phyloP scores from a whole-genome alignment of 2,329 filamentous ascomycete genomes.

The Plectosphaerella cucumerina region DNA sequence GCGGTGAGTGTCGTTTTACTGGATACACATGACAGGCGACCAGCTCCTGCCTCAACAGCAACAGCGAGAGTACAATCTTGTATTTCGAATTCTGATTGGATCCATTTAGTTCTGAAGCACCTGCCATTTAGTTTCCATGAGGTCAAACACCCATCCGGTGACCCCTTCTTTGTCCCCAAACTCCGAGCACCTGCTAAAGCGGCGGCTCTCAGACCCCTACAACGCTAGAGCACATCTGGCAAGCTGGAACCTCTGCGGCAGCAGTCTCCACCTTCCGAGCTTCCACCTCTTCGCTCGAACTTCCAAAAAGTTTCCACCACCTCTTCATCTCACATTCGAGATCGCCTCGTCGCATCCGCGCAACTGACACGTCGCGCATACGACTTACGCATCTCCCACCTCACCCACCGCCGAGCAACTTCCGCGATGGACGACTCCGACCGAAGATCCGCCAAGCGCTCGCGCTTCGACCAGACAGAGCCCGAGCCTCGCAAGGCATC shows the following conservation, averaged over 20 bases:
- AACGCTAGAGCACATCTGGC: too few relatives aligned
- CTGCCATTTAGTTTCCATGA: background rate
- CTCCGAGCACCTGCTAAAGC: too few relatives aligned
- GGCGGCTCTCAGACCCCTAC: too few relatives aligned
- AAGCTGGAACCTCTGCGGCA: background rate
- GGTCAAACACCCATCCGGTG: too few relatives aligned
- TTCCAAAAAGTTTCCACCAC: slow-evolving; percentile 1
- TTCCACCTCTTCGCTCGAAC: background rate
- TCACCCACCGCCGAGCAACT: background rate
- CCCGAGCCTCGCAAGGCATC: slow-evolving; percentile 72
- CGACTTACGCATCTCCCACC: background rate
- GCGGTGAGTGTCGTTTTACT: background rate
- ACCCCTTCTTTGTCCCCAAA: too few relatives aligned
- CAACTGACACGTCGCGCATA: background rate
- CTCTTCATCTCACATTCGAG: background rate
- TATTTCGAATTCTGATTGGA: too few relatives aligned
- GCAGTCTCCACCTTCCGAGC: background rate
- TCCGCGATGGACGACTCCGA: slow-evolving; percentile 69
- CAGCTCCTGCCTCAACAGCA: too few relatives aligned
- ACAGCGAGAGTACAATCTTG: too few relatives aligned
- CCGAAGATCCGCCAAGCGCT: slow-evolving; percentile 70
- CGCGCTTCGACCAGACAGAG: slow-evolving; percentile 90
- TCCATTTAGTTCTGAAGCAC: too few relatives aligned
- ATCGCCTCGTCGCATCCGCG: too few relatives aligned
- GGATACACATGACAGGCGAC: too few relatives aligned